These are phyloP conservation scores for Scutellaria minor DNA, from an alignment of 257 asterid species.

Conservation along the genomic window DNA sequence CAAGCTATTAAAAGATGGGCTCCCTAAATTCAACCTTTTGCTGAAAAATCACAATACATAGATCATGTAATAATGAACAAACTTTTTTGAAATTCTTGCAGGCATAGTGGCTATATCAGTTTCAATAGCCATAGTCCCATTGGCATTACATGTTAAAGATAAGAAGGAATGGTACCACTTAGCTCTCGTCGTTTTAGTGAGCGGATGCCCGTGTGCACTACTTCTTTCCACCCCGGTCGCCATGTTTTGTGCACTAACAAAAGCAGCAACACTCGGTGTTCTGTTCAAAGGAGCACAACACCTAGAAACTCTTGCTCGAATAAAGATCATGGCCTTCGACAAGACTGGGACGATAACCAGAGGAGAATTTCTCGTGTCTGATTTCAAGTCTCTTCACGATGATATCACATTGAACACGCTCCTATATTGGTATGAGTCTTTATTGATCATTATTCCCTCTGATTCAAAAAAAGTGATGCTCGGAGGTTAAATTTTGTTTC, in stretches of 20 bases:
- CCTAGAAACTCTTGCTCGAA: slow-evolving; percentile 70
- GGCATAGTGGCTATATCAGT: slow-evolving; percentile 61
- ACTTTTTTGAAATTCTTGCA: slow-evolving; percentile 38
- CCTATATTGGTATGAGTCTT: slow-evolving; percentile 60
- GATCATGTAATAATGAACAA: no score
- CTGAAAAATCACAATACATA: no score
- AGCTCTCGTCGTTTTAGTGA: slow-evolving; percentile 80
- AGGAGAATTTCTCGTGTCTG: slow-evolving; percentile 76
- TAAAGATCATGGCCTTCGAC: slow-evolving; percentile 84
- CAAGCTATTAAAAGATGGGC: no score
- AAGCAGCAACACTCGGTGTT: slow-evolving; percentile 80
- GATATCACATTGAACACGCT: slow-evolving; percentile 47
- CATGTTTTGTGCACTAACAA: slow-evolving; percentile 83
- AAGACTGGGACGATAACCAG: slow-evolving; percentile 90
- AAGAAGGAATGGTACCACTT: slow-evolving; percentile 68
- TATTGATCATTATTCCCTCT: neutral
- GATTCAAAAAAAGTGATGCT: neutral
- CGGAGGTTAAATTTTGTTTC: no score
- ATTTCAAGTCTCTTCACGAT: slow-evolving; percentile 59
- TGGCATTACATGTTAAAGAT: slow-evolving; percentile 50
- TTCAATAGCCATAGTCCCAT: slow-evolving; percentile 62
- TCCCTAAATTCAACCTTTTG: no score
- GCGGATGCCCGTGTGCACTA: slow-evolving; percentile 93
- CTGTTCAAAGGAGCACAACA: slow-evolving; percentile 81
- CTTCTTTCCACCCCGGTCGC: slow-evolving; percentile 91